These are phyloP conservation scores for Stephania yunnanensis DNA, from an alignment of 164 flowering plant genomes.

Conservation along the genomic window DNA sequence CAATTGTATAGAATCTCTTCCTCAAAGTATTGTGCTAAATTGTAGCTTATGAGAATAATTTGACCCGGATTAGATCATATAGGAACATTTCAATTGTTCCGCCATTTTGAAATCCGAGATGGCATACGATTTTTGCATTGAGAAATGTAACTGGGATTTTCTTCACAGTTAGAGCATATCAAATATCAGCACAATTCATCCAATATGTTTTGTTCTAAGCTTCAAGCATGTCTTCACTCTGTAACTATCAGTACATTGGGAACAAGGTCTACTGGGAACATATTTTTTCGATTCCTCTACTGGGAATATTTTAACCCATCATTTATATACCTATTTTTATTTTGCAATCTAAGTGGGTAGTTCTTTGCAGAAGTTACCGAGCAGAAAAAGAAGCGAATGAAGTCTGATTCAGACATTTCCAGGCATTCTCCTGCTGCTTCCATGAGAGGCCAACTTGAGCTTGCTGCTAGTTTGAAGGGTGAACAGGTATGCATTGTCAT, in stretches of 20 bases:
- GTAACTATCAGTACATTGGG: not conserved
- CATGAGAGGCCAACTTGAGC: constrained; percentile 65
- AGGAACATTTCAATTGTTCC: not conserved
- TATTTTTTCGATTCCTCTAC: not conserved
- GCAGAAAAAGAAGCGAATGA: constrained; percentile 80
- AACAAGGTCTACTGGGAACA: not conserved
- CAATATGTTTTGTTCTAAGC: not conserved
- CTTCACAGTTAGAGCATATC: not conserved
- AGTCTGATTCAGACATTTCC: constrained; percentile 69
- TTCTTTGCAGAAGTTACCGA: constrained; percentile 73
- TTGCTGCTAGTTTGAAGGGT: constrained; percentile 71
- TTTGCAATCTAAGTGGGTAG: constrained; percentile 6
- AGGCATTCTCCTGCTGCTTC: constrained; percentile 54
- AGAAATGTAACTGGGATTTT: not conserved
- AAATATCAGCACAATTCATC: not conserved
- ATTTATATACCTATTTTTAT: not conserved
- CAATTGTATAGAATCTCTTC: not conserved
- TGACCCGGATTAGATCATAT: not conserved
- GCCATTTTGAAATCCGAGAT: not conserved
- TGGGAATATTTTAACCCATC: not conserved
- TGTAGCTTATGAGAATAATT: not conserved
- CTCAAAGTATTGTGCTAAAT: not conserved
- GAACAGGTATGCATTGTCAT: constrained; percentile 59
- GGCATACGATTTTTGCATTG: not conserved
- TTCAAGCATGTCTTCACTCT: not conserved